Evolutionary conservation across 2,329 filamentous ascomycete genomes (phyloP).

Genomic region (Domatiomyces globalis): DNA sequence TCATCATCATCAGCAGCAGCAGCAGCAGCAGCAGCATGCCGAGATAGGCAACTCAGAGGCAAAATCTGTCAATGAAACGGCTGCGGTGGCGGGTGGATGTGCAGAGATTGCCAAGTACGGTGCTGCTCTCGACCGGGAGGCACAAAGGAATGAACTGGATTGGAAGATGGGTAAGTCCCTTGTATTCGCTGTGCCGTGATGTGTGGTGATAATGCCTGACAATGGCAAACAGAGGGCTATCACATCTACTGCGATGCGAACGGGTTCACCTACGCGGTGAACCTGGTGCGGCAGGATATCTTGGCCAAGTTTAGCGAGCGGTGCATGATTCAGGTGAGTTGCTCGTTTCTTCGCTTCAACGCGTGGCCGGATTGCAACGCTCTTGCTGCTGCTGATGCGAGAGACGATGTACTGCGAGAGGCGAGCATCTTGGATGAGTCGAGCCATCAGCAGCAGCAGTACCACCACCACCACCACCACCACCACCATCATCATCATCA

Average conservation of each 20-base stretch:
- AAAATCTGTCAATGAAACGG: too few species aligned
- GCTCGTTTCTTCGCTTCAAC: slow-evolving; percentile 5
- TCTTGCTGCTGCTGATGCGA: not conserved
- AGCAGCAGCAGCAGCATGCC: too few species aligned
- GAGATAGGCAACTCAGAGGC: too few species aligned
- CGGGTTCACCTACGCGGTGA: slow-evolving; percentile 50
- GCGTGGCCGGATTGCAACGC: not conserved
- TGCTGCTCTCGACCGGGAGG: too few species aligned
- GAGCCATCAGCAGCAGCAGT: not conserved
- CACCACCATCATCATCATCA: not conserved
- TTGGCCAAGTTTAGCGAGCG: slow-evolving; percentile 41
- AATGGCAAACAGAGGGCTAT: slow-evolving; percentile 37
- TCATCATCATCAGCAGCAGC: too few species aligned
- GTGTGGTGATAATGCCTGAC: too few species aligned
- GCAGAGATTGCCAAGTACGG: too few species aligned
- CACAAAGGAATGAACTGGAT: too few species aligned
- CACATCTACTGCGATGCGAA: slow-evolving; percentile 50
- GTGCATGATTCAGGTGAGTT: slow-evolving; percentile 45
- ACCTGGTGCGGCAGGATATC: slow-evolving; percentile 41
- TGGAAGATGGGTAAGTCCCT: too few species aligned
- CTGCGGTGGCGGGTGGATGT: too few species aligned
- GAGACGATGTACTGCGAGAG: not conserved
- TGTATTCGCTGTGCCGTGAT: too few species aligned
- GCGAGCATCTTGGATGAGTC: not conserved
- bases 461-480: not conserved